Base-by-base conservation (phyloP, 768 basidiomycete genomes). In the Termitomyces sp. region DNA sequence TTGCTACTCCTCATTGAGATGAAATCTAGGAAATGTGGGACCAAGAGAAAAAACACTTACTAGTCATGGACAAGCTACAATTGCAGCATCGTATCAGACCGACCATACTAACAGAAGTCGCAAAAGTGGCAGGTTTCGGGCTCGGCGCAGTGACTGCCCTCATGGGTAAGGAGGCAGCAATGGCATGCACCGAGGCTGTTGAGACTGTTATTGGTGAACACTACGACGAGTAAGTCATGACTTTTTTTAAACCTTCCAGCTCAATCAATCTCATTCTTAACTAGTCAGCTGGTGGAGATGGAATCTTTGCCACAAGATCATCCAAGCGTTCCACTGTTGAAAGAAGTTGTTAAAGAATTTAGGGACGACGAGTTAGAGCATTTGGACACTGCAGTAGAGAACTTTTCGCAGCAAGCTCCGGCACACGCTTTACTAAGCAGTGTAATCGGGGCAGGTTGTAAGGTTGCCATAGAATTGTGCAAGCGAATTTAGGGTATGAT, bases 131-230 rank as follows among this genome's bases (percentile, higher is more conserved):
- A 50, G 95, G 95, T 5, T 95, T 90, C 68, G 89, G 89, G 4
- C 75, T 98, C 8, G 95, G 95, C 5, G 87, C 87, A 5, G 81
- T 76, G 0, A 97, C 95, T 0, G 95, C 92, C 0, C 72, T 96
- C 21, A 79, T 96, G 82, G 90, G 95, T 37, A 89, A 85, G 66
- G 89, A 97, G 63, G 93, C 95, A 12, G 94, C 95, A 0, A 98
- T 98, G 95, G 95, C 95, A 6, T 98, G 95, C 66, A 98, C 95
- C 0, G 95, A 98, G 70, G 95, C 95, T 0, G 95, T 98, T 19
- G 95, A 98, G 71, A 97, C 95, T 0, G 93, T 93, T 55, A 98
- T 98, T 52, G 95, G 95, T 40, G 95, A 98, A 71, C 95, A 98
- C 72, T 98, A 98, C 65, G 92, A 98, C 69, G 94, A 97, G 95